Base-by-base conservation (phyloP, 768 basidiomycete genomes). In the Strobilomyces confusus region DNA sequence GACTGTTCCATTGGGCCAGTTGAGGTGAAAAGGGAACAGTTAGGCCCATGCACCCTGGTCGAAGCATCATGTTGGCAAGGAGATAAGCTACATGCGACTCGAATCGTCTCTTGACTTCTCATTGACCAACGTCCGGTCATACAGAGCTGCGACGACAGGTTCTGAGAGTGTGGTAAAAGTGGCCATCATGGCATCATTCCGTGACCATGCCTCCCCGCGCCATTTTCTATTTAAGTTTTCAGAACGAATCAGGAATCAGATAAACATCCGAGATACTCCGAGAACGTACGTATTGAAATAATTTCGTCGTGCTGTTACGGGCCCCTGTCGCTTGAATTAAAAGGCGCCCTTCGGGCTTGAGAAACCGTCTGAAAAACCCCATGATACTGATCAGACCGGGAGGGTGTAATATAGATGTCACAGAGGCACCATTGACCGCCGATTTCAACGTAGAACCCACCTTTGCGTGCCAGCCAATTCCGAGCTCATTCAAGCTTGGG, bases 221-320 rank as follows among this genome's bases (percentile, higher is more conserved):
- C n/a, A n/a, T 42, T 44, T 22, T 49, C 41, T 38, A n/a, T 44
- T 32, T 37, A 9, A 22, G n/a, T 59, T 44, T 38, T 11, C n/a
- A 9, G 44, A 25, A 54, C 44, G 48, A 42, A 54, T 54, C 40
- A 48, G 19, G 49, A 48, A 23, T 51, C 19, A 25, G 36, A 38
- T 13, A n/a, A 44, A 34, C 37, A 34, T 32, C 58, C 58, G 58
- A 45, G 22, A 48, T 49, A 46, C 41, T 32, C 48, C 44, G 57
- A 47, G 19, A 48, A 42, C 26, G 29, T 30, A 29, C 47, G 19
- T 36, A 20, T 23, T 34, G 20, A 40, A 57, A 38, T 41, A 8
- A 30, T 42, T 57, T 19, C 44, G 34, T 48, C 36, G 36, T 55
- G 43, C 32, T 30, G 42, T 44, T 15, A 33, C 26, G 38, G 14